Evolutionary conservation across 83 land plant genomes (phyloP), one percentile per base, ranked within the genome.

Genomic region (Larix sibirica): DNA sequence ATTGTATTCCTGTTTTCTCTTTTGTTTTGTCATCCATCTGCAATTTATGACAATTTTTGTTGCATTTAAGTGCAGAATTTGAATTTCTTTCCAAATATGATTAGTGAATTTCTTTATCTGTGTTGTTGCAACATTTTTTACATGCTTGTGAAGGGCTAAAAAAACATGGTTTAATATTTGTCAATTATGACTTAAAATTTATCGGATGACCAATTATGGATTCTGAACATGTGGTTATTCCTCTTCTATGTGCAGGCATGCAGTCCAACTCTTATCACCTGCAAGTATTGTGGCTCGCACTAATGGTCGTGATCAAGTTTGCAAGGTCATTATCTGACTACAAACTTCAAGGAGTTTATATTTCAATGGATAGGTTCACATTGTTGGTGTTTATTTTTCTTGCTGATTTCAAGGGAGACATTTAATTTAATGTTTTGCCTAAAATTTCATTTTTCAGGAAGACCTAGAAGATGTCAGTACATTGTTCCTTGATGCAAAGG

Each of bases 401-500:
- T 42, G 47, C n/a, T 36, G 77, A 40, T 42, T n/a, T 8, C 20
- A n/a, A 38, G 3, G 36, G 40, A 28, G 33, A 31, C 18, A 14
- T 67, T 38, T 24, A 59, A 56, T 26, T 17, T 70, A 38, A 36
- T 67, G 31, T 80, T 80, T 59, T 31, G 4, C 54, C 17, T 79
- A 79, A 38, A 42, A 18, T 17, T 28, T n/a, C 23, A 33, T 77
- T 26, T 77, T 81, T 62, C 87, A 97, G 99, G 96, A 88, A 62
- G 99, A 97, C 83, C 81, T 97, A 36, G 96, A 95, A 83, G 96
- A 95, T 81, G 92, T 95, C 6, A 86, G 73, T n/a, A 60, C 86
- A 21, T 83, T 97, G 9, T 97, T 95, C 77, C 83, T 97, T 68
- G 99, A 97, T 86, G 99, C 99, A n/a, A 97, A 94, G 86, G 92